Evolutionary conservation across 2,329 filamentous ascomycete genomes (phyloP).

Genomic region (Aureobasidium sp.): DNA sequence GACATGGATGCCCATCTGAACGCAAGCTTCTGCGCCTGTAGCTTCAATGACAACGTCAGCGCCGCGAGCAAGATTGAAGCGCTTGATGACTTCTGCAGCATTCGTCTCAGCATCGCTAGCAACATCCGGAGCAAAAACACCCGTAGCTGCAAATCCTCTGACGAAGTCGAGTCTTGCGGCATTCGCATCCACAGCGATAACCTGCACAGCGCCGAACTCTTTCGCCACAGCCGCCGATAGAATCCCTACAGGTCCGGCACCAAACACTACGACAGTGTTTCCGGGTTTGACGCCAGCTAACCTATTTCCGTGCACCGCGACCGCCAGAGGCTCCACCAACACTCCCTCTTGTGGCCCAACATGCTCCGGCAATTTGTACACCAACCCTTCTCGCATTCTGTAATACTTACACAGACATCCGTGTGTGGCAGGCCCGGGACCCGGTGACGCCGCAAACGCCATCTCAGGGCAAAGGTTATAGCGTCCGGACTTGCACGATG

Average conservation of each 20-base stretch:
- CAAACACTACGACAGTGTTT: slow-evolving; percentile 42
- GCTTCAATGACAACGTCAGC: slow-evolving; percentile 45
- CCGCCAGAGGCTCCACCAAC: slow-evolving; percentile 47
- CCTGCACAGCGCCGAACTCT: slow-evolving; percentile 73
- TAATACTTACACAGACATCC: slow-evolving; percentile 47
- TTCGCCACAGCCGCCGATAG: slow-evolving; percentile 80
- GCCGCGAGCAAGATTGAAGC: slow-evolving; percentile 52
- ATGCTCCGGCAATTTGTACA: slow-evolving; percentile 40
- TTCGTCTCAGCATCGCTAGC: slow-evolving; percentile 58
- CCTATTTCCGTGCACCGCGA: slow-evolving; percentile 42
- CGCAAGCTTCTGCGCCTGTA: slow-evolving; percentile 42
- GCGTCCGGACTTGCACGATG: slow-evolving; percentile 21
- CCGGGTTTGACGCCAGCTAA: slow-evolving; percentile 40
- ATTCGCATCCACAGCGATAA: slow-evolving; percentile 83
- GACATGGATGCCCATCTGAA: slow-evolving; percentile 43
- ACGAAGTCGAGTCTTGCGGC: slow-evolving; percentile 74
- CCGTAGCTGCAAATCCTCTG: slow-evolving; percentile 62
- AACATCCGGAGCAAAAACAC: slow-evolving; percentile 59
- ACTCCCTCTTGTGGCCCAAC: slow-evolving; percentile 47
- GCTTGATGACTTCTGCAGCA: slow-evolving; percentile 58
- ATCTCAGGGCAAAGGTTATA: slow-evolving; percentile 23
- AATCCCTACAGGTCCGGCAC: slow-evolving; percentile 61
- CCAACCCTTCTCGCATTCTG: slow-evolving; percentile 41
- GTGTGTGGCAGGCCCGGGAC: slow-evolving; percentile 16
- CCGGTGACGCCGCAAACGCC: slow-evolving; percentile 21